Conservation (phyloP, 2,329 filamentous ascomycete species). For the Daldinia sp. region DNA sequence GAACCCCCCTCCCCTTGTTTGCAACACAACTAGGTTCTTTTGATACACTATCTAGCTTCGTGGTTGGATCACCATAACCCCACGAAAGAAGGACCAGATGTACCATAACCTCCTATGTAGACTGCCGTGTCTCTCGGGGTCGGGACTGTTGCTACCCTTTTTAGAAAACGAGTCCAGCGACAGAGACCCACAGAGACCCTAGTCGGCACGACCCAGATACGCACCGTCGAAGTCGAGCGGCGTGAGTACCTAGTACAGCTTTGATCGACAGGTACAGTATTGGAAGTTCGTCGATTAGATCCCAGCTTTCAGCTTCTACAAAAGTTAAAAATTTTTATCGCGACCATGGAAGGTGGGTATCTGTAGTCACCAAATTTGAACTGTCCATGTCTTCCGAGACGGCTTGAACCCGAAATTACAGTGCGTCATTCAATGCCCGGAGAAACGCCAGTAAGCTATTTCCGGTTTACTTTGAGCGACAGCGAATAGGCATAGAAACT, state of each 20-base stretch:
- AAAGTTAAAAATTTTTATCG: not conserved
- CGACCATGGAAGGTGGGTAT: not conserved
- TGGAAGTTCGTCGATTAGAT: constrained; percentile 18
- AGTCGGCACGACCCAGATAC: constrained; percentile 15
- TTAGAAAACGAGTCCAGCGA: constrained; percentile 4
- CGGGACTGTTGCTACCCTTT: not conserved
- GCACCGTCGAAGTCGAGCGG: constrained; percentile 17
- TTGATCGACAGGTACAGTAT: constrained; percentile 28
- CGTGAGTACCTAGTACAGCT: not conserved
- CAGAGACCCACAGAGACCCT: constrained; percentile 14
- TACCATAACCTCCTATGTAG: not conserved
- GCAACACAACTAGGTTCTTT: too few species aligned
- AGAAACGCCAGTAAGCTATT: not conserved
- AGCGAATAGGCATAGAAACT: not conserved
- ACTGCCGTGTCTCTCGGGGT: not conserved
- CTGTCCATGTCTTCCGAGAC: not conserved
- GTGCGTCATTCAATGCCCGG: not conserved
- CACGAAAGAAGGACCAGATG: not conserved
- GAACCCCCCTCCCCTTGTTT: not conserved
- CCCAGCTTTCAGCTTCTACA: not conserved
- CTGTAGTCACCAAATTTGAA: not conserved
- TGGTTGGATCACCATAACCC: not conserved
- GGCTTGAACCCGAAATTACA: not conserved
- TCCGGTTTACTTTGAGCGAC: not conserved
- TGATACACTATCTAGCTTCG: not conserved